Evolutionary conservation across 805 yeast species (phyloP), one percentile per base, ranked within the genome.

Genomic region (Brettanomyces anomalus): DNA sequence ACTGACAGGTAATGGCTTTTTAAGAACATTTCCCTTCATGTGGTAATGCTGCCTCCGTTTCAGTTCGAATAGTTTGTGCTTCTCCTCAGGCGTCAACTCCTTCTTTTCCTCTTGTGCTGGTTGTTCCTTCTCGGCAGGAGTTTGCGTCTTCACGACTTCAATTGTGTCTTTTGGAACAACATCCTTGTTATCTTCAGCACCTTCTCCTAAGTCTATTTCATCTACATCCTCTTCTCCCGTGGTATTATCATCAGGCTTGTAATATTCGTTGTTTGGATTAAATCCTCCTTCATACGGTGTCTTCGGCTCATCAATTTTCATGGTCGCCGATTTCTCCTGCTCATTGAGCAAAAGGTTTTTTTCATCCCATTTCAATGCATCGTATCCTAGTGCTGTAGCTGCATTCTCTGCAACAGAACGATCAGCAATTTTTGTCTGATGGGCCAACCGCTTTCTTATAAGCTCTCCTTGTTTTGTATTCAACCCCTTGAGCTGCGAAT

Each of bases 261-360:
- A 86, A 56, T 84, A 83, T 53, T 88, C 95, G 28, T 85, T 86
- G 42, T 74, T 70, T 44, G 93, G 89, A 54, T 83, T 80, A 21
- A 85, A 82, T 1, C 95, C 94, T 10, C 93, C 94, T 57, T 85
- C 94, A 55, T 83, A 89, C 4, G 97, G 97, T 1, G 97, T 89
- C 67, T 89, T 89, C 18, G 97, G 97, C 60, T 89, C 97, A 56
- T 86, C 95, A 36, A 89, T 86, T 53, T 80, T 79, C 87, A 81
- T 81, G 24, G 85, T 81, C 18, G 87, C 75, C 10, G 72, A 62
- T 60, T 77, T 77, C 51, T 82, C 85, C 57, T 77, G 84, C 56
- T 88, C 95, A 3, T 85, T 73, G n/a, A 74, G 59, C 40, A 72
- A 75, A 42, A 89, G 61, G 54, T 89, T 89, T 47, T 79, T 68